These are phyloP conservation scores for Uromyces viciae-fabae DNA, from an alignment of 1,284 basidiomycete genomes.

Conservation along the genomic window DNA sequence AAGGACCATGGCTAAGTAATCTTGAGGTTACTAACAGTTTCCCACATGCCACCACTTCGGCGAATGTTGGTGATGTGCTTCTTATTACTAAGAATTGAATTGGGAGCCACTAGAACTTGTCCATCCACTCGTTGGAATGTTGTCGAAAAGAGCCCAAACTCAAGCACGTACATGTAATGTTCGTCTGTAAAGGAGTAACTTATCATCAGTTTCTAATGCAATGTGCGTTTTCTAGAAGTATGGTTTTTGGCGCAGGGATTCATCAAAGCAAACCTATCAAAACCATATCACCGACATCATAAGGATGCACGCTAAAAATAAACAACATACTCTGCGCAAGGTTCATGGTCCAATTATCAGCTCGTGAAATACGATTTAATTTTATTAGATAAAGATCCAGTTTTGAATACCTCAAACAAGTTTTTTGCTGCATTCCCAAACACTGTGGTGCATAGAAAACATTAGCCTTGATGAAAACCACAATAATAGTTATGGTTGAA, in stretches of 20 bases:
- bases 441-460: slow-evolving; percentile 32
- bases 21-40: slow-evolving; percentile 60
- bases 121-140: slow-evolving; percentile 74
- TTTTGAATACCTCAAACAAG: slow-evolving; percentile 65
- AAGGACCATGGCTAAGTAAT: background rate
- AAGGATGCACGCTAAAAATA: slow-evolving; percentile 51
- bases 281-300: slow-evolving; percentile 54
- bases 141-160: slow-evolving; percentile 77
- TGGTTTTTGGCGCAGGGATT: background rate
- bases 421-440: slow-evolving; percentile 78
- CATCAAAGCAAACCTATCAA: slow-evolving; percentile 49
- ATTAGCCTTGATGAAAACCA: background rate
- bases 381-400: background rate
- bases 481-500: slow-evolving; percentile 68
- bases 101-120: slow-evolving; percentile 72
- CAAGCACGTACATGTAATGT: slow-evolving; percentile 64
- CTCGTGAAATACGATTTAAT: background rate
- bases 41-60: slow-evolving; percentile 63
- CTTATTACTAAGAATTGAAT: slow-evolving; percentile 66
- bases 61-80: slow-evolving; percentile 67
- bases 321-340: slow-evolving; percentile 24
- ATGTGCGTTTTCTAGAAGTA: background rate
- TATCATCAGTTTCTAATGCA: background rate
- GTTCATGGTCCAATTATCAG: background rate
- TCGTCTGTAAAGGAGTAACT: slow-evolving; percentile 62